Evolutionary conservation across 331 rosid genomes (phyloP), one percentile per base, ranked within the genome.

Genomic region (Prunus yedoensis): DNA sequence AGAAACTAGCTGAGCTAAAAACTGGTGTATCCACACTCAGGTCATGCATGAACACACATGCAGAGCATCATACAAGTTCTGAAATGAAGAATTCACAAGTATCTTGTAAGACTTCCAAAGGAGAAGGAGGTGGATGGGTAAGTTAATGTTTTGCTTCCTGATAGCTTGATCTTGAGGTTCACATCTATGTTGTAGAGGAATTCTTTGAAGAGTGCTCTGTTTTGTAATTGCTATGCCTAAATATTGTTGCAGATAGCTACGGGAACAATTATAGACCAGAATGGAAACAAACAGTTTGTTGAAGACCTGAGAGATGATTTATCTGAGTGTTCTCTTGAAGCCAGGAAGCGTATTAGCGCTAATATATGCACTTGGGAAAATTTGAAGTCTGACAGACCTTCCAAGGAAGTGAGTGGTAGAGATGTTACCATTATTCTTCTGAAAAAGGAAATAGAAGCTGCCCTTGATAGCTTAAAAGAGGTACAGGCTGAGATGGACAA

Each of bases 401-500:
- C 52, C 81, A 78, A 78, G 84, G 80, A 81, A 51, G 82, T 10
- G 21, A 47, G 43, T 77, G 83, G 85, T 76, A 86, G 85, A 77
- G 97, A 91, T 79, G 78, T 35, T 61, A 86, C 93, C 68, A 87
- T 94, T 78, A 35, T 78, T 43, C 98, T 94, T 74, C 71, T 94
- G 83, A 91, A 88, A 83, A 90, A 84, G 83, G 97, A 92, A 84
- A 89, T 94, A 68, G 96, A 85, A 83, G 81, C 87, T 80, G 92
- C 99, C 72, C 88, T 94, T 73, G 84, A 83, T 76, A 94, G 90
- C 89, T 86, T 94, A 81, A 70, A 87, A 82, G 90, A 85, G 78
- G 97, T 94, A 73, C 86, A 91, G 79, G 83, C 78, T 86, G 97
- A 94, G 90, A 87, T 91, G 91, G 83, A 78, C 67, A 89, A 83